Base-by-base conservation (phyloP, 2,329 filamentous ascomycete species). In the Pseudogymnoascus pannorum region DNA sequence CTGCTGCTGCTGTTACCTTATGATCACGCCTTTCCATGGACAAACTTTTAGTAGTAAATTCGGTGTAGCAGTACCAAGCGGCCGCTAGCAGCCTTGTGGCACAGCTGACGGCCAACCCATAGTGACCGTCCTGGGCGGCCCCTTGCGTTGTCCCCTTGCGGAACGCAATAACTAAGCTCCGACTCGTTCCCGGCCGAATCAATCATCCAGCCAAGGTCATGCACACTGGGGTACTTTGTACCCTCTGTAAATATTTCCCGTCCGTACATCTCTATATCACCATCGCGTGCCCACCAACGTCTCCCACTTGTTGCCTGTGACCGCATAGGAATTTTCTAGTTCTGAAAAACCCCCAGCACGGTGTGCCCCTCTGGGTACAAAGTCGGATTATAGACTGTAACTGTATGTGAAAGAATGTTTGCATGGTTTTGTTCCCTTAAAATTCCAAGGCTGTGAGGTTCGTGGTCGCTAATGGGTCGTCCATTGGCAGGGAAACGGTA, bases 401-500 rank as follows among this genome's bases (percentile, higher is more conserved):
- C 26, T 54, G 48, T 54, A 54, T 54, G 48, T 48, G 4, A 51
- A 20, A 54, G 26, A 54, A 33, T n/a, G n/a, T 31, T 54, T 54
- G 9, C 48, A 24, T 29, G 44, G 22, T 51, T 29, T 51, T 29
- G 44, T 51, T 51, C 44, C 44, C 44, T 51, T 6, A 24, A 24
- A 16, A 51, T 51, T 29, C 44, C 44, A 54, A 54, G 26, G 48
- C 48, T 54, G 48, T 54, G 48, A 54, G 48, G 48, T 54, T 54
- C 26, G 48, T 54, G 48, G 48, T 54, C 48, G 26, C 48, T 54
- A 54, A 54, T 54, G 48, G 48, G 48, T 54, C 48, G 48, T 26
- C 48, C 48, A 54, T 54, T 54, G 48, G 48, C 48, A 54, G 48
- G 48, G 48, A 54, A 54, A 54, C 48, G 48, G 48, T 54, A 54